A percentile compares a stretch with the other conserved stretches of the same genome.
Conservation (phyloP, 2,329 filamentous ascomycete genomes). For the Ophiosphaerella korrae region DNA sequence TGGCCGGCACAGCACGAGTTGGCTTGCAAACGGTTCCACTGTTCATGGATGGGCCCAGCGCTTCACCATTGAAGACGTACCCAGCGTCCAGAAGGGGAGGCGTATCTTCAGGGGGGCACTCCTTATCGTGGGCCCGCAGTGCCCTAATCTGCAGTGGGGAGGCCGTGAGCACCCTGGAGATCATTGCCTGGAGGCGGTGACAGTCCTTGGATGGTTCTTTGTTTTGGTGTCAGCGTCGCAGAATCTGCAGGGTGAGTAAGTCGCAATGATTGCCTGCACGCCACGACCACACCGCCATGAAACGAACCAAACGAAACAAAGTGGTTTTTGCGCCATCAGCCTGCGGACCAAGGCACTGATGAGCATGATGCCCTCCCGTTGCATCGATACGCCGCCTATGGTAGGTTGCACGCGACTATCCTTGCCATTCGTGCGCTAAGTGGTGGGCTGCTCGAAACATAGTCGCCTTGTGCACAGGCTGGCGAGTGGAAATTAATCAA, state of each 20-base stretch:
- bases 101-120: constrained; percentile 18
- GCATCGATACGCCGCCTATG: neutral
- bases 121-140: constrained; percentile 15
- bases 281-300: constrained; percentile 12
- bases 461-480: constrained; percentile 13
- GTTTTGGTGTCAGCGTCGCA: constrained; percentile 22
- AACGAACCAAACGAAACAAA: constrained; percentile 6
- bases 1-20: constrained; percentile 1
- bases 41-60: neutral
- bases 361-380: neutral
- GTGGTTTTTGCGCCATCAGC: constrained; percentile 2
- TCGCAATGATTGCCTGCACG: constrained; percentile 8
- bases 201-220: constrained; percentile 2
- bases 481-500: constrained; percentile 26
- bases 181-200: constrained; percentile 14
- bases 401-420: neutral
- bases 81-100: constrained; percentile 8
- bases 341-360: neutral
- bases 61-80: neutral
- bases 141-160: neutral
- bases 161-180: constrained; percentile 17
- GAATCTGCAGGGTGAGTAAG: constrained; percentile 21
- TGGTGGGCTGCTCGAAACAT: constrained; percentile 19
- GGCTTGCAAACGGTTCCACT: neutral
- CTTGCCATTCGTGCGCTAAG: constrained; percentile 11